Evolutionary conservation across 192 early-diverging fungal species (phyloP).

Genomic region (Coemansia sp.): DNA sequence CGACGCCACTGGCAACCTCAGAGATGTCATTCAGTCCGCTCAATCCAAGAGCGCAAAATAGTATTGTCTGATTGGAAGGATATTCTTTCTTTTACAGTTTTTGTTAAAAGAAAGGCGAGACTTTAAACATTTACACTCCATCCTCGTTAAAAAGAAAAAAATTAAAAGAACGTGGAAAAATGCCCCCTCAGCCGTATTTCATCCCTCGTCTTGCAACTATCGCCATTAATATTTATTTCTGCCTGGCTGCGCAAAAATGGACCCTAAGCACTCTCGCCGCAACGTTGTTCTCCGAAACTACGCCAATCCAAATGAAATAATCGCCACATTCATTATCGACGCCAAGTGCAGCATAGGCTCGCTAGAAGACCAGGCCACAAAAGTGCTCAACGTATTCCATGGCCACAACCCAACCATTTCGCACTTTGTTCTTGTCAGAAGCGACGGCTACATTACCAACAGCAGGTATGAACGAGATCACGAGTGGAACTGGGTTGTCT

Average conservation of each 20-base stretch:
- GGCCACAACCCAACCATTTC: background rate
- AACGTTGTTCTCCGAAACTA: background rate
- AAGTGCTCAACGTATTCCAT: background rate
- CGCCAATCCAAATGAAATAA: background rate
- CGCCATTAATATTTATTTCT: background rate
- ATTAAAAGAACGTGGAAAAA: background rate
- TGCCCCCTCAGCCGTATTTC: background rate
- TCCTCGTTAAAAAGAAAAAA: background rate
- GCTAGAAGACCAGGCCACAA: background rate
- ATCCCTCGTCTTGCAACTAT: background rate
- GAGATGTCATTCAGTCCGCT: slow-evolving; percentile 33
- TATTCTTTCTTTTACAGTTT: background rate
- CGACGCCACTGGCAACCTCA: slow-evolving; percentile 32
- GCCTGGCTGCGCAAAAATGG: background rate
- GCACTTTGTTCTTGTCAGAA: background rate
- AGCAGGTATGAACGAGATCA: background rate
- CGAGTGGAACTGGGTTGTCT: background rate
- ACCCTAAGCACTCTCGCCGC: slow-evolving; percentile 1
- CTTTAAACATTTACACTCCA: background rate
- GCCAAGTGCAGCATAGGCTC: background rate
- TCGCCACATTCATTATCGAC: background rate
- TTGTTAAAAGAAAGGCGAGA: background rate
- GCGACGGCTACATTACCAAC: background rate
- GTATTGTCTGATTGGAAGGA: background rate
- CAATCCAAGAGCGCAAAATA: background rate